Conservation (phyloP, 2,329 filamentous ascomycete genomes). For the Cucurbitaria berberidis region DNA sequence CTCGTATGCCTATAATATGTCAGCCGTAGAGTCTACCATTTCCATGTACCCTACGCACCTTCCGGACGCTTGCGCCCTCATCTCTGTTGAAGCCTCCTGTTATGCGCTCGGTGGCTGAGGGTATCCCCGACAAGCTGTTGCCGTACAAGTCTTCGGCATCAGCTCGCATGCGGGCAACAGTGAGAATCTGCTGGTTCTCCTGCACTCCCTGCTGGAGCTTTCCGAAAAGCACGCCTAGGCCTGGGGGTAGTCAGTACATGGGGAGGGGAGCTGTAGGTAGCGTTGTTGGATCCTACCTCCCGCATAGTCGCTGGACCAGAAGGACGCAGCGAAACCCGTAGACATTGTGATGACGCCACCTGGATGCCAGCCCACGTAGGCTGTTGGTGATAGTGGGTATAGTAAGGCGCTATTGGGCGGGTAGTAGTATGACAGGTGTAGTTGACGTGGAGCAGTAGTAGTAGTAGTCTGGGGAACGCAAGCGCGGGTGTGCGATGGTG, state of each 20-base stretch:
- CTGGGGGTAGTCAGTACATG: conserved; percentile 45
- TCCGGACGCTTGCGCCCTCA: conserved; percentile 93
- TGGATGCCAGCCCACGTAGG: conserved; percentile 15
- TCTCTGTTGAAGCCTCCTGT: conserved; percentile 84
- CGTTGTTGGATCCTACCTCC: conserved; percentile 74
- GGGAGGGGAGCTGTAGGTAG: conserved; percentile 7
- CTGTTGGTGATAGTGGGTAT: conserved; percentile 17
- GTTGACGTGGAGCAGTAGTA: conserved; percentile 39
- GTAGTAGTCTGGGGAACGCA: conserved; percentile 35
- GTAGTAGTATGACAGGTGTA: conserved; percentile 21
- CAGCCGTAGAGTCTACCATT: conserved; percentile 15
- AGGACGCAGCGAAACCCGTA: conserved; percentile 83
- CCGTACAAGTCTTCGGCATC: conserved; percentile 94
- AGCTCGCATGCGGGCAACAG: conserved; percentile 89
- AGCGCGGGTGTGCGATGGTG: conserved; percentile 18
- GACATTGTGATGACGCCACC: conserved; percentile 35
- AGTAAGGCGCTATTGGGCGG: conserved; percentile 14
- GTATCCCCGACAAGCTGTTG: conserved; percentile 79
- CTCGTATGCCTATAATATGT: conserved; percentile 79
- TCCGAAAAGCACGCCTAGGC: conserved; percentile 90
- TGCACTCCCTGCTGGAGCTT: conserved; percentile 96
- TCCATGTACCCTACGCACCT: conserved; percentile 63
- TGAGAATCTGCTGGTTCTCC: conserved; percentile 93
- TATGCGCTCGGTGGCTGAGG: conserved; percentile 80
- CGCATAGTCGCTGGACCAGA: conserved; percentile 98